Evolutionary conservation across 331 rosid species (phyloP).

Genomic region (Acacia pycnantha): DNA sequence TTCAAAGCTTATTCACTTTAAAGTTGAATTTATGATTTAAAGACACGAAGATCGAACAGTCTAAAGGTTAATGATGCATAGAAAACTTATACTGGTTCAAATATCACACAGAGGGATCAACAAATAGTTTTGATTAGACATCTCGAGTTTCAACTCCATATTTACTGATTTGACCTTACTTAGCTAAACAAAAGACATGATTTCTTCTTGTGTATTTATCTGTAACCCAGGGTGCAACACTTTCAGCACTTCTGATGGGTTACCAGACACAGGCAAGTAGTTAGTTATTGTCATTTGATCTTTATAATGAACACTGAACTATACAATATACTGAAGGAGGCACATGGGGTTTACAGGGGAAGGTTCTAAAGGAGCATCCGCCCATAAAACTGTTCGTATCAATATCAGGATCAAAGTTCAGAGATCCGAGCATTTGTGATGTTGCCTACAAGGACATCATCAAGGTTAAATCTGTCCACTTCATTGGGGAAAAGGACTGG

Average conservation of each 20-base stretch:
- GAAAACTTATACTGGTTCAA: not conserved
- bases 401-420: conserved; percentile 69
- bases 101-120: not conserved
- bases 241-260: conserved; percentile 74
- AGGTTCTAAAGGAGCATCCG: conserved; percentile 75
- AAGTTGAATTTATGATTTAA: not conserved
- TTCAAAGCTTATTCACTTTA: not conserved
- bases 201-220: not conserved
- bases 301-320: not conserved
- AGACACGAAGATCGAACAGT: not conserved
- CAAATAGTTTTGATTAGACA: not conserved
- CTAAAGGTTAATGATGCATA: not conserved
- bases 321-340: conserved; percentile 1
- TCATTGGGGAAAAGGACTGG: conserved; percentile 90
- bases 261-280: conserved; percentile 75
- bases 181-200: not conserved
- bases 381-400: conserved; percentile 64
- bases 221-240: conserved; percentile 63
- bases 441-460: conserved; percentile 67
- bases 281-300: not conserved
- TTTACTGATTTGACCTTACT: not conserved
- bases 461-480: conserved; percentile 73
- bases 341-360: conserved; percentile 58
- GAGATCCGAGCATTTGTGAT: conserved; percentile 72
- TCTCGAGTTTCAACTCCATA: not conserved